A percentile compares a stretch with the other conserved stretches of the same genome.
phyloP scores from a whole-genome alignment of 345 rosid genomes.

The Erucastrum elatum region DNA sequence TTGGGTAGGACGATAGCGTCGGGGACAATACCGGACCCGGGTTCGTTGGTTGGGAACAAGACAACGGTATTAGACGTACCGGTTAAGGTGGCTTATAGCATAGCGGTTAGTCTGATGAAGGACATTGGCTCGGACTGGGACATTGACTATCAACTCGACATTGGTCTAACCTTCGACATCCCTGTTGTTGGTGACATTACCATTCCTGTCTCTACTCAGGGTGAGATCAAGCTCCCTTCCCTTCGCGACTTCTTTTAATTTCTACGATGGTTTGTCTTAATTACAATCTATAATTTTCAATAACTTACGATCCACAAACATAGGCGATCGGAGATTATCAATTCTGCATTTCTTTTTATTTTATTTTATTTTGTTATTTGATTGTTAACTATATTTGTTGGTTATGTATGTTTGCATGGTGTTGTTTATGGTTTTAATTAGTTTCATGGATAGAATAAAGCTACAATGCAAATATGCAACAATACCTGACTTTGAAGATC shows the following conservation, averaged over 20 bases:
- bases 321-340: slow-evolving; percentile 7
- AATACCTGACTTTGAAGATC: neutral
- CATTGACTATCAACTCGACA: slow-evolving; percentile 70
- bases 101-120: slow-evolving; percentile 61
- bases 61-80: slow-evolving; percentile 60
- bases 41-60: slow-evolving; percentile 64
- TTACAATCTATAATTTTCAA: neutral
- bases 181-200: slow-evolving; percentile 74
- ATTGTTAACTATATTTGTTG: neutral
- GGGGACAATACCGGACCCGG: slow-evolving; percentile 84
- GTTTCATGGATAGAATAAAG: neutral
- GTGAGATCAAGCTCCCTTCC: slow-evolving; percentile 84
- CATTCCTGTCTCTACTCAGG: slow-evolving; percentile 66
- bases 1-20: slow-evolving; percentile 50
- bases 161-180: slow-evolving; percentile 74
- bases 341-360: neutral
- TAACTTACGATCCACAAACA: slow-evolving; percentile 14
- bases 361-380: neutral
- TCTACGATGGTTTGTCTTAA: neutral
- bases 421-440: neutral
- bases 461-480: neutral
- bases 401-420: slow-evolving; percentile 10
- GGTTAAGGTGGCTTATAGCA: slow-evolving; percentile 66
- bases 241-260: slow-evolving; percentile 55
- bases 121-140: slow-evolving; percentile 83